phyloP scores from a whole-genome alignment of 2,329 filamentous ascomycete genomes.

The Arthroderma uncinatum region DNA sequence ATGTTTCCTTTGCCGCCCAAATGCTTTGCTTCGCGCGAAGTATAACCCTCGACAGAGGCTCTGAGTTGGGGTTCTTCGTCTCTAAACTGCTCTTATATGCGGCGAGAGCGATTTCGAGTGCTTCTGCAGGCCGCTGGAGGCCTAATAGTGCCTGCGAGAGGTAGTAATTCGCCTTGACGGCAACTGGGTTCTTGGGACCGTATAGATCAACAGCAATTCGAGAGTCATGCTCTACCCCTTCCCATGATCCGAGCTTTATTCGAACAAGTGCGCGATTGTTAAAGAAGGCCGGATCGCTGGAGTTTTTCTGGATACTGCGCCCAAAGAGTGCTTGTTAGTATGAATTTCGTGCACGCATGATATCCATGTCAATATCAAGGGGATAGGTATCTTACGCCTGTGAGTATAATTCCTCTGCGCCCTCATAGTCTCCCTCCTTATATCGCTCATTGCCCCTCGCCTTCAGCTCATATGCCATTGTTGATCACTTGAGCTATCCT shows the following conservation, averaged over 20 bases:
- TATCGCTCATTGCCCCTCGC: constrained; percentile 37
- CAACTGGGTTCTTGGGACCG: constrained; percentile 35
- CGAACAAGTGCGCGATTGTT: constrained; percentile 82
- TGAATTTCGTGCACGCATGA: neutral
- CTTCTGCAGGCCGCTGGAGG: constrained; percentile 60
- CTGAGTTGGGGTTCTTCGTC: constrained; percentile 54
- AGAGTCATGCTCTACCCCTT: constrained; percentile 67
- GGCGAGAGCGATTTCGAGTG: constrained; percentile 55
- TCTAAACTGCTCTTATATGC: constrained; percentile 62
- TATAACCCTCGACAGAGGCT: constrained; percentile 61
- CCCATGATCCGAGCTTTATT: constrained; percentile 61
- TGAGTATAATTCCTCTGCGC: constrained; percentile 37
- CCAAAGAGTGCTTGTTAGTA: neutral
- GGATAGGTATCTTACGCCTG: constrained; percentile 30
- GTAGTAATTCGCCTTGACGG: constrained; percentile 75
- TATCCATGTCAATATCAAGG: neutral
- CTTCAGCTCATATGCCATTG: constrained; percentile 33
- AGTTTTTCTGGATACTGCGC: constrained; percentile 61
- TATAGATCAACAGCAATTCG: constrained; percentile 59
- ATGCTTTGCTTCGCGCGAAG: constrained; percentile 72
- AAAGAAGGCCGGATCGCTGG: constrained; percentile 66
- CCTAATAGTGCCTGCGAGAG: constrained; percentile 73
- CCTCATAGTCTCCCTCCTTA: constrained; percentile 35
- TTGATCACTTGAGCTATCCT: neutral
- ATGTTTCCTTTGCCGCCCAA: constrained; percentile 63